Conservation (phyloP, 1,284 basidiomycete genomes). For the Microbotryum intermedium region DNA sequence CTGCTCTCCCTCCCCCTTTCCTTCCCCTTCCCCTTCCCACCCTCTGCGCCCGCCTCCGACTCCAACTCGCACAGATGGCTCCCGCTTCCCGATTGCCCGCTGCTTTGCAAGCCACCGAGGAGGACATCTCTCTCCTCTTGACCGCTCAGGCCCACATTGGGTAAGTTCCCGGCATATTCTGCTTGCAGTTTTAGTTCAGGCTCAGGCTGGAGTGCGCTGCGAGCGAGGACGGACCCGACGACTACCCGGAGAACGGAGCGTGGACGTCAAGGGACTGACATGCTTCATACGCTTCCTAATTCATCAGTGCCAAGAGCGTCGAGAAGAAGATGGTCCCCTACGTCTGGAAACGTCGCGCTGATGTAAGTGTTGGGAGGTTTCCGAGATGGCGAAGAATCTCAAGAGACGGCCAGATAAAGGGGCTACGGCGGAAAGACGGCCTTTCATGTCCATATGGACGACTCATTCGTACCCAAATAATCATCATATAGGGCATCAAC, state of each 20-base stretch:
- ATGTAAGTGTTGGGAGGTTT: slow-evolving; percentile 54
- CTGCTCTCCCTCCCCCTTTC: too few relatives aligned
- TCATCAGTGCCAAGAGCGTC: slow-evolving; percentile 78
- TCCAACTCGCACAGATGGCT: too few relatives aligned
- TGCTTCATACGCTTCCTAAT: not conserved
- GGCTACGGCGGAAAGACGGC: not conserved
- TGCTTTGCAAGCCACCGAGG: slow-evolving; percentile 84
- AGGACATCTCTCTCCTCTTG: slow-evolving; percentile 91
- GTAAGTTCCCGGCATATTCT: slow-evolving; percentile 11
- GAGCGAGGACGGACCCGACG: not conserved
- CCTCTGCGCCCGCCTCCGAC: too few relatives aligned
- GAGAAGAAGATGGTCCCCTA: slow-evolving; percentile 98
- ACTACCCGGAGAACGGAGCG: slow-evolving; percentile 2
- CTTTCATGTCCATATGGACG: not conserved
- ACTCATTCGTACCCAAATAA: slow-evolving; percentile 35
- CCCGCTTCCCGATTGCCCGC: slow-evolving; percentile 73
- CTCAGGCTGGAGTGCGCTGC: not conserved
- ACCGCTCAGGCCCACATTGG: slow-evolving; percentile 91
- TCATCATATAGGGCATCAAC: slow-evolving; percentile 63
- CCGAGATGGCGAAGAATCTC: too few relatives aligned
- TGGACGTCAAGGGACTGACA: not conserved
- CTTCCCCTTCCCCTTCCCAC: too few relatives aligned
- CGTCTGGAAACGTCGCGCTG: slow-evolving; percentile 91
- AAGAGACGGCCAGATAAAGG: too few relatives aligned
- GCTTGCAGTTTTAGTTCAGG: not conserved